Evolutionary conservation across 2,329 filamentous ascomycete genomes (phyloP).

Genomic region (Uncinocarpus reesii): DNA sequence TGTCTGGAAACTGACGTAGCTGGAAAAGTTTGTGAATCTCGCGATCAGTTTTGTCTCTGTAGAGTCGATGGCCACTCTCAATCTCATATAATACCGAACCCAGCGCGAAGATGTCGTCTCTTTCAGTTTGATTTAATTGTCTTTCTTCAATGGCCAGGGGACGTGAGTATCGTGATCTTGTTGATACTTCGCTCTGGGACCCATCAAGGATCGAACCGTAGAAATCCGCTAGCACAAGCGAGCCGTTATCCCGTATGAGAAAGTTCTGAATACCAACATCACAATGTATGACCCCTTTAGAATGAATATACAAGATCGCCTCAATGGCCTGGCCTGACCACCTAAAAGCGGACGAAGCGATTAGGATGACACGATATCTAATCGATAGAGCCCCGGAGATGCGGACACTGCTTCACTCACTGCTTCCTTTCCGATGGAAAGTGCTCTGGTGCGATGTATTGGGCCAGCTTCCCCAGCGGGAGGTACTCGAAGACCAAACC

Average conservation of each 20-base stretch:
- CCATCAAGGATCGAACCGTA: conserved; percentile 8
- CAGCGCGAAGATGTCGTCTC: conserved; percentile 11
- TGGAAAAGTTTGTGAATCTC: background rate
- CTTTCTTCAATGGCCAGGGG: background rate
- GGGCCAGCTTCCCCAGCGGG: background rate
- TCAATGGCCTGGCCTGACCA: conserved; percentile 9
- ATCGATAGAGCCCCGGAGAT: background rate
- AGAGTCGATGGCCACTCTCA: background rate
- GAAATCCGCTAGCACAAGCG: conserved; percentile 10
- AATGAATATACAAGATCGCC: conserved; percentile 11
- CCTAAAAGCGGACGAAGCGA: background rate
- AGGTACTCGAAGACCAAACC: background rate
- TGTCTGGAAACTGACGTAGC: background rate
- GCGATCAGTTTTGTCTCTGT: background rate
- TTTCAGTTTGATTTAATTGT: background rate
- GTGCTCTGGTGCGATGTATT: background rate
- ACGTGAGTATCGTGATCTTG: background rate
- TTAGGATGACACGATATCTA: background rate
- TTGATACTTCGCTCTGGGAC: background rate
- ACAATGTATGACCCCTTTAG: conserved; percentile 10
- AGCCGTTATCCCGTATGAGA: conserved; percentile 1
- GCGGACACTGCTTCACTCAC: background rate
- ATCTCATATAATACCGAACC: conserved; percentile 11
- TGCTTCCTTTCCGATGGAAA: background rate
- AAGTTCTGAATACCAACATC: conserved; percentile 11